Base-by-base conservation (phyloP, 78 protist genomes). In the Monosiga brevicollis region DNA sequence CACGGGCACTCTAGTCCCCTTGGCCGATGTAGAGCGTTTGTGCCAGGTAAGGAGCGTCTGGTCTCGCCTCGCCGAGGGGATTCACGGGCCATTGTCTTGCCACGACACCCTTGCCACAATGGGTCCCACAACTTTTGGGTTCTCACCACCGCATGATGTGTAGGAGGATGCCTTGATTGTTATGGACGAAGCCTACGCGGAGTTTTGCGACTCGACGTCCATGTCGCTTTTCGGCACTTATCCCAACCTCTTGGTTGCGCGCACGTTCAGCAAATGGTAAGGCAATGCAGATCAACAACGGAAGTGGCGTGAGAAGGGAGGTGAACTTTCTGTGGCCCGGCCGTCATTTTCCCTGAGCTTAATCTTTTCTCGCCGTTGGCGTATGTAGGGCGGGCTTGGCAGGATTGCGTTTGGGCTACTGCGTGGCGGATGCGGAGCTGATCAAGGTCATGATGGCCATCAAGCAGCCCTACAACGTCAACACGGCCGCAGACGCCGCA, bases 381-480 rank as follows among this genome's bases (percentile, higher is more conserved):
- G 6, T 6, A 49, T 49, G 62, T 15, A 49, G 62, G 86, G 86
- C 86, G 22, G 86, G 81, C 29, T 80, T 83, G 36, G 86, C 86
- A 1, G 86, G 86, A 26, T 41, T 76, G 37, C 86, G 86, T 41
- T 36, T 49, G 22, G 83, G 83, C 24, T 82, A 73, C 85, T 37
- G 42, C 40, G 20, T 82, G 10, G 73, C 80, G 32, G 41, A 82
- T 40, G 41, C 79, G 37, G 74, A 26, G 36, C 55, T 82, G 74
- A 42, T 75, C n/a, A 42, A 9, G 41, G 40, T 37, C 32, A 43
- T 83, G 80, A 20, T 55, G 35, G 86, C 86, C 41, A 37, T 73
- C 82, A 74, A 76, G 40, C 76, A 38, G 83, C 87, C 87, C 38
- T 83, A 71, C 87, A 83, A 83, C 82, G 87, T 83, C 62, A 83